Conservation (phyloP, 805 yeast species). For the Metschnikowia rubicola region DNA sequence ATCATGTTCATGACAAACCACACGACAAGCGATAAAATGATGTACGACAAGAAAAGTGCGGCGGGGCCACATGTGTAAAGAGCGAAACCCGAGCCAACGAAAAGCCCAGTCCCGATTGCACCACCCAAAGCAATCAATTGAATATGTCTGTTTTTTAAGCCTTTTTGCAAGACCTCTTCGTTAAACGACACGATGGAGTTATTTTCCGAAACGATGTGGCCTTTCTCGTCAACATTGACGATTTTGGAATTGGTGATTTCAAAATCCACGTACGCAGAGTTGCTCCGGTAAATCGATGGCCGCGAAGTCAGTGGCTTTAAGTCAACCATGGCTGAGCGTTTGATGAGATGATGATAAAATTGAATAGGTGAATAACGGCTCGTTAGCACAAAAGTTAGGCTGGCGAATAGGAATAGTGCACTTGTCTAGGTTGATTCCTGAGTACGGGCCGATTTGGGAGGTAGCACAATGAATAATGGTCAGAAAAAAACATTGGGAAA, state of each 20-base stretch:
- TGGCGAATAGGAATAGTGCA: neutral
- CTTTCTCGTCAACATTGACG: slow-evolving; percentile 19
- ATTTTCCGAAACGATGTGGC: slow-evolving; percentile 14
- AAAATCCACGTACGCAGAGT: slow-evolving; percentile 15
- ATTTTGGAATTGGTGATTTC: slow-evolving; percentile 17
- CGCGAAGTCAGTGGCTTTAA: slow-evolving; percentile 12
- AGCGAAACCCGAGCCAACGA: slow-evolving; percentile 19
- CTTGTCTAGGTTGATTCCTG: too few relatives aligned
- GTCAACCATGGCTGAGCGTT: slow-evolving; percentile 9
- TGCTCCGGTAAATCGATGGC: slow-evolving; percentile 17
- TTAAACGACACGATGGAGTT: slow-evolving; percentile 15
- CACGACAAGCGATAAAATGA: slow-evolving; percentile 17
- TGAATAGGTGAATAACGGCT: neutral
- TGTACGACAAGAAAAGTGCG: slow-evolving; percentile 18
- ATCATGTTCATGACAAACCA: slow-evolving; percentile 23
- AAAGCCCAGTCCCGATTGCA: slow-evolving; percentile 23
- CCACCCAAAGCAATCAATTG: slow-evolving; percentile 23
- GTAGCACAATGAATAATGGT: neutral
- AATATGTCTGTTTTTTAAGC: slow-evolving; percentile 21
- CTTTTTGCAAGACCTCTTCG: slow-evolving; percentile 16
- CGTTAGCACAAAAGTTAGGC: neutral
- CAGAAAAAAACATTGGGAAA: neutral
- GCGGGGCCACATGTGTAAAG: slow-evolving; percentile 17
- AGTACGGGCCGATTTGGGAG: neutral
- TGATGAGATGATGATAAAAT: neutral